These are phyloP conservation scores for Cryptococcus floricola DNA, from an alignment of 1,284 basidiomycete species.

Conservation along the genomic window DNA sequence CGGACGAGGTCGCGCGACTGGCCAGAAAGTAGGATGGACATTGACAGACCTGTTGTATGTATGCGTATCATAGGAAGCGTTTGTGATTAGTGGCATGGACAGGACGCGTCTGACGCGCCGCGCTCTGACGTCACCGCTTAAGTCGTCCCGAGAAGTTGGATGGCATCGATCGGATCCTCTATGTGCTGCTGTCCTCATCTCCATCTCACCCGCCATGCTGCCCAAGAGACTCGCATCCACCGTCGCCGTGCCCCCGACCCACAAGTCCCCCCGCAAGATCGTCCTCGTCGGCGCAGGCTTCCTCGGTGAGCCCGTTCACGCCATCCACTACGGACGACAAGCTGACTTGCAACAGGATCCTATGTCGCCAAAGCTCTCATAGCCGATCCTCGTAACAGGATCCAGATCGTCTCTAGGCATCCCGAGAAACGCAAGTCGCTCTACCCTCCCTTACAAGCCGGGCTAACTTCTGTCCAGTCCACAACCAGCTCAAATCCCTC, in stretches of 20 bases:
- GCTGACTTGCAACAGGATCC: slow-evolving; percentile 49
- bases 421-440: slow-evolving; percentile 49
- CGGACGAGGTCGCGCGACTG: slow-evolving; percentile 55
- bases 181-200: too few relatives aligned
- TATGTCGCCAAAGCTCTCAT: slow-evolving; percentile 56
- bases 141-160: too few relatives aligned
- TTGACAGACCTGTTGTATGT: neutral
- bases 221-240: slow-evolving; percentile 18
- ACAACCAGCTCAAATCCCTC: slow-evolving; percentile 29
- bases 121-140: too few relatives aligned
- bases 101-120: too few relatives aligned
- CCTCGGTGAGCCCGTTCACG: slow-evolving; percentile 51
- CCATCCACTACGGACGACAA: neutral
- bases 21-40: slow-evolving; percentile 8
- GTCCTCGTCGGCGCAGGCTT: slow-evolving; percentile 66
- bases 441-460: neutral
- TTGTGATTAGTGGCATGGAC: too few relatives aligned
- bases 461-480: slow-evolving; percentile 16
- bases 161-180: too few relatives aligned
- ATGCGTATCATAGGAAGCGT: too few relatives aligned
- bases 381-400: slow-evolving; percentile 45
- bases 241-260: slow-evolving; percentile 2
- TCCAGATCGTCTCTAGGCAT: slow-evolving; percentile 59
- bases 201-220: slow-evolving; percentile 11
- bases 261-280: slow-evolving; percentile 49